These are phyloP conservation scores for Pisolithus orientalis DNA, from an alignment of 768 basidiomycete genomes.

Conservation along the genomic window DNA sequence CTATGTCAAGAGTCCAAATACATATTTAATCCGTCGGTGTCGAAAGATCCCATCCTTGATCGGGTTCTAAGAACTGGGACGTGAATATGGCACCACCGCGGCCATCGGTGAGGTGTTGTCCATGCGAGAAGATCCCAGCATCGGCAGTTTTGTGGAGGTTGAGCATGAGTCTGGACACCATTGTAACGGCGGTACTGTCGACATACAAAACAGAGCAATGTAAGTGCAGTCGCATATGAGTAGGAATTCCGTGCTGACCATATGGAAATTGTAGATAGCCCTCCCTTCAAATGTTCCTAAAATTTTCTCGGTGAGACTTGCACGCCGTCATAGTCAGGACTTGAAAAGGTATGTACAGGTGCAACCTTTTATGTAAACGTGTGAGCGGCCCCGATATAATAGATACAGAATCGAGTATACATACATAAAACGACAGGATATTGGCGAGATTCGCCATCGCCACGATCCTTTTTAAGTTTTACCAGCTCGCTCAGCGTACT, in stretches of 20 bases:
- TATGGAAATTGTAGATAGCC: constrained; percentile 45
- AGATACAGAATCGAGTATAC: constrained; percentile 1
- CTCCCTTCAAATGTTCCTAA: constrained; percentile 41
- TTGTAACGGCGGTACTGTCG: constrained; percentile 40
- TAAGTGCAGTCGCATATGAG: not conserved
- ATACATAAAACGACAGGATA: constrained; percentile 35
- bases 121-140: constrained; percentile 1
- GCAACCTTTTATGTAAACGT: not conserved
- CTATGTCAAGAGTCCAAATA: too few relatives aligned
- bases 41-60: not conserved
- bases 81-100: not conserved
- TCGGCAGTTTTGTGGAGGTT: constrained; percentile 42
- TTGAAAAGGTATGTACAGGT: constrained; percentile 3
- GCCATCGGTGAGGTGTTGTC: too few relatives aligned
- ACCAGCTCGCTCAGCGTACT: constrained; percentile 10
- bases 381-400: not conserved
- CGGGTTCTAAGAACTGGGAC: not conserved
- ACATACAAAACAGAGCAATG: not conserved
- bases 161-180: constrained; percentile 53
- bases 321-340: not conserved
- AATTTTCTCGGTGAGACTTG: not conserved
- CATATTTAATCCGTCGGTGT: not conserved
- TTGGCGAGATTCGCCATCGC: constrained; percentile 46
- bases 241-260: constrained; percentile 26
- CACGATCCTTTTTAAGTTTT: constrained; percentile 37